Base-by-base conservation (phyloP, 768 basidiomycete species). In the Lactarius indigo region DNA sequence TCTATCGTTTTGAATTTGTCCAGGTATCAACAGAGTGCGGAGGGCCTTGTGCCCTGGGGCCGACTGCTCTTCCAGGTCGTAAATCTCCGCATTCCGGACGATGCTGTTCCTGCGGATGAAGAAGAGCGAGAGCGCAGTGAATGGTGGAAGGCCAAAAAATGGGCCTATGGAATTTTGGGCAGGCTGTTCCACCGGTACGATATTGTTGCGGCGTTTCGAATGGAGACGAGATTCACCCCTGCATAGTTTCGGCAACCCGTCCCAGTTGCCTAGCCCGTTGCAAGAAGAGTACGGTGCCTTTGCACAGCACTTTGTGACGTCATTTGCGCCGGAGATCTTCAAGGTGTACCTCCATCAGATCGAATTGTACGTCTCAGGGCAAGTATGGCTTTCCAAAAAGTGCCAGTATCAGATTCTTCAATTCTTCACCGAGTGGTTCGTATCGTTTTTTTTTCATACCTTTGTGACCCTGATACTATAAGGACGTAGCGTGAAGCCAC, bases 61-160 rank as follows among this genome's bases (percentile, higher is more conserved):
- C 83, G 85, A 55, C 83, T 96, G 20, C 79, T 96, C 54, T 94
- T 96, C 78, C 81, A 84, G 59, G 84, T 94, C 23, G 83, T 95
- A n/a, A 87, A 89, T 68, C 77, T 92, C 52, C 80, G 82, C 64
- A 79, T 94, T 33, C 90, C 90, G 0, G 77, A 79, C 61, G 85
- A 86, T 3, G 83, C 81, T 26, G 83, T 93, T 0, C 88, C 91
- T 2, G 85, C 82, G 33, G 86, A 91, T 64, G 84, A 87, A 68
- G 90, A 93, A 6, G 89, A 90, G 18, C 80, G 90, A 41, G 92
- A 94, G 78, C 82, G 81, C 57, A 85, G 81, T 56, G 90, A 92
- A 72, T 96, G 94, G 94, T 93, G 92, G 90, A 89, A 88, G 74
- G 84, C 89, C 10, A 96, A 96, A 79, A 96, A 96, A 74, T 96